Percentiles rank a stretch among this genome's conserved stretches.
phyloP scores from a whole-genome alignment of 768 basidiomycete species.

The Russula virescens region DNA sequence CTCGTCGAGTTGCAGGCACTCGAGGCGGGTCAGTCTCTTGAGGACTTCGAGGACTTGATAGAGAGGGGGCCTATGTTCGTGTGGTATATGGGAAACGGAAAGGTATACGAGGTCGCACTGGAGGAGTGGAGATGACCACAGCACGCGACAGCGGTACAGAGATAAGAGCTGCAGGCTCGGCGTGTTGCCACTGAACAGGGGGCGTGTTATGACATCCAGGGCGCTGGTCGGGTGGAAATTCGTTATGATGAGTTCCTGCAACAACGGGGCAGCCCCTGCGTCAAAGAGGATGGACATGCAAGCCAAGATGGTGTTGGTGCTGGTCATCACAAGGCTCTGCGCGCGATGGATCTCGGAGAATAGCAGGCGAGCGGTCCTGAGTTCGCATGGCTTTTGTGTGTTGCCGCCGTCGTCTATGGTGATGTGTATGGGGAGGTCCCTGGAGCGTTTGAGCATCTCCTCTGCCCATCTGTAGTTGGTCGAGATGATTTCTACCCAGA shows the following conservation, averaged over 20 bases:
- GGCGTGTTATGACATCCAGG: conserved; percentile 4
- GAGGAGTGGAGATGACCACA: conserved; percentile 21
- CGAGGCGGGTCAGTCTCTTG: conserved; percentile 10
- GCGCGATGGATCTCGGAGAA: conserved; percentile 14
- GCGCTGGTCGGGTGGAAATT: conserved; percentile 9
- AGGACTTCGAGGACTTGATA: conserved; percentile 16
- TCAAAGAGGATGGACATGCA: conserved; percentile 17
- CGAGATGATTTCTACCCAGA: conserved; percentile 20
- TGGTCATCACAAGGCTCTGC: conserved; percentile 20
- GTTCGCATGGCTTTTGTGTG: conserved; percentile 5
- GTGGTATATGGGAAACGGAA: conserved; percentile 16
- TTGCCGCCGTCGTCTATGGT: conserved; percentile 13
- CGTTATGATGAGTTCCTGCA: conserved; percentile 17
- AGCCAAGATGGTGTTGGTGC: not conserved
- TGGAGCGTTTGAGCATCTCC: conserved; percentile 20
- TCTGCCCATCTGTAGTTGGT: conserved; percentile 18
- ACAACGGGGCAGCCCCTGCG: conserved; percentile 6
- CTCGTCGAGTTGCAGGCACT: conserved; percentile 19
- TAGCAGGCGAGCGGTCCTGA: conserved; percentile 3
- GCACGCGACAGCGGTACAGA: conserved; percentile 13
- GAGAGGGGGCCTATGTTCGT: conserved; percentile 1
- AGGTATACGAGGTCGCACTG: conserved; percentile 21
- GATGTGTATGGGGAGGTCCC: conserved; percentile 17
- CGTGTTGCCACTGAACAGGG: conserved; percentile 14
- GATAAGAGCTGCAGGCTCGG: conserved; percentile 16